Percentiles rank a stretch among this genome's conserved stretches.
Conservation (phyloP, 208 protist species). For the Hexamita inflata region DNA sequence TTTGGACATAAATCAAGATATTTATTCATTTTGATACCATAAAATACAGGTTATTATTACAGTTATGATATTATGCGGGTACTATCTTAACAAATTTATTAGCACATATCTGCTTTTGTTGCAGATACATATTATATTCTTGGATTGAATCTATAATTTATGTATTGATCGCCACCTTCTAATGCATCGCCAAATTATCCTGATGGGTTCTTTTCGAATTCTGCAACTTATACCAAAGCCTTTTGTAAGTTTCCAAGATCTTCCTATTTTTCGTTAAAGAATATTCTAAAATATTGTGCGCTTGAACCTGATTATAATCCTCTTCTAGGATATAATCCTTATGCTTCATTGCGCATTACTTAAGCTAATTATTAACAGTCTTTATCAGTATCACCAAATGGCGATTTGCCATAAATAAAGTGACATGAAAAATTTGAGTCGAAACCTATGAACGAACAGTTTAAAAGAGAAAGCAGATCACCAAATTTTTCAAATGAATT, state of each 20-base stretch:
- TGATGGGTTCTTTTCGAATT: not conserved
- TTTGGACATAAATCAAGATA: not conserved
- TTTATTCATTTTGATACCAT: not conserved
- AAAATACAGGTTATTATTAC: not conserved
- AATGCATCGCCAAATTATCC: not conserved
- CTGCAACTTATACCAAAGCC: not conserved
- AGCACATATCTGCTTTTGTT: not conserved
- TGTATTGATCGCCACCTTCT: not conserved
- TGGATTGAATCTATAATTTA: not conserved
- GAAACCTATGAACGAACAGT: not conserved
- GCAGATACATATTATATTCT: not conserved
- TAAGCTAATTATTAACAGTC: not conserved
- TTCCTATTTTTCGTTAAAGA: not conserved
- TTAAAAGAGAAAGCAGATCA: not conserved
- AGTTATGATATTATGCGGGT: not conserved
- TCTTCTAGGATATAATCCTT: not conserved
- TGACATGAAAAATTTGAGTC: not conserved
- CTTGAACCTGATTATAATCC: not conserved
- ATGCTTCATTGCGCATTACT: not conserved
- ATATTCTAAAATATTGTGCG: not conserved
- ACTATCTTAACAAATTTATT: not conserved
- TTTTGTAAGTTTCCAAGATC: not conserved
- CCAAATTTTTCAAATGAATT: not conserved
- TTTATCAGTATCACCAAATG: not conserved
- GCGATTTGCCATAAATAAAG: not conserved